A percentile compares a stretch with the other conserved stretches of the same genome.
Conservation (phyloP, 805 yeast genomes). For the Pichia cabralensis region DNA sequence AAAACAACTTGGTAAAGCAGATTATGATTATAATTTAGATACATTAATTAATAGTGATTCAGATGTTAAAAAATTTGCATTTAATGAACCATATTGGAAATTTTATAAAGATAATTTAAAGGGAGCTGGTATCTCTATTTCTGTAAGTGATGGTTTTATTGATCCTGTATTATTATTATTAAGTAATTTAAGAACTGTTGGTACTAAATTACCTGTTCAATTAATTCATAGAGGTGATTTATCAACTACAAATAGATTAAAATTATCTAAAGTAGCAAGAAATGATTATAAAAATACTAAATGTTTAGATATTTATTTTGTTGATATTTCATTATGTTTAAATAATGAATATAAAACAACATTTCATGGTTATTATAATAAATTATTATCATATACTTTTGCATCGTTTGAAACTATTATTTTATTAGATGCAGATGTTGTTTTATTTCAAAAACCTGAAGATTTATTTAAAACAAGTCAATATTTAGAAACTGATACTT, state of each 20-base stretch:
- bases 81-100: no score
- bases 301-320: no score
- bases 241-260: slow-evolving; percentile 23
- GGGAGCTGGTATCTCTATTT: slow-evolving; percentile 44
- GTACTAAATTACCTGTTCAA: slow-evolving; percentile 39
- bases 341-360: no score
- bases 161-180: slow-evolving; percentile 36
- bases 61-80: no score
- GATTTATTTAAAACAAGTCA: slow-evolving; percentile 28
- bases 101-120: slow-evolving; percentile 18
- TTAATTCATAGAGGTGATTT: slow-evolving; percentile 34
- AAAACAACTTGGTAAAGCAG: no score
- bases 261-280: no score
- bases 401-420: slow-evolving; percentile 45
- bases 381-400: slow-evolving; percentile 48
- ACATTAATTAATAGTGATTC: no score
- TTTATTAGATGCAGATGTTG: slow-evolving; percentile 41
- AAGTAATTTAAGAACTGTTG: slow-evolving; percentile 36
- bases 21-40: no score
- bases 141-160: slow-evolving; percentile 34
- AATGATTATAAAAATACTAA: no score
- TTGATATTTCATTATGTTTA: no score
- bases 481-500: slow-evolving; percentile 26
- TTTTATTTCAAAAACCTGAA: slow-evolving; percentile 26
- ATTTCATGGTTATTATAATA: slow-evolving; percentile 24